Evolutionary conservation across 179 eudicot genomes (phyloP).

Genomic region (Silene vulgaris): DNA sequence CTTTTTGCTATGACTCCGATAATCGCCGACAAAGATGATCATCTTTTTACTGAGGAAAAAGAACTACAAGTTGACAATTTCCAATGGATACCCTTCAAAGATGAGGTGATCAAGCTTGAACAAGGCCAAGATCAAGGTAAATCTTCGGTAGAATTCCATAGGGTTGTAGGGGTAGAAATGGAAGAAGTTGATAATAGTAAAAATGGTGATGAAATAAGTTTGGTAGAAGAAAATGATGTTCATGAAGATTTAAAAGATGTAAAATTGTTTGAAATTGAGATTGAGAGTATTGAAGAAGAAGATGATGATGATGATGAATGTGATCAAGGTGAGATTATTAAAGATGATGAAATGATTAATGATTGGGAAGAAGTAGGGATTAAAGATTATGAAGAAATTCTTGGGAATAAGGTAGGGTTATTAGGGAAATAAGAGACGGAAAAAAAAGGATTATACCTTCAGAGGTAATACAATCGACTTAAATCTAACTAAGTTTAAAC

Average conservation of each 20-base stretch:
- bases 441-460: too few species aligned
- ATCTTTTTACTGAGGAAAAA: conserved; percentile 11
- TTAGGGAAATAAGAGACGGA: conserved; percentile 6
- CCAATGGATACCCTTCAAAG: conserved; percentile 23
- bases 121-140: conserved; percentile 20
- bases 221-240: conserved; percentile 1
- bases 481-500: too few species aligned
- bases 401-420: conserved; percentile 23
- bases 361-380: conserved; percentile 35
- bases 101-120: conserved; percentile 24
- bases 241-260: neutral
- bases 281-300: conserved; percentile 20
- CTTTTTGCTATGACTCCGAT: conserved; percentile 27
- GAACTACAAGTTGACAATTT: conserved; percentile 16
- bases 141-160: conserved; percentile 19
- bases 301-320: conserved; percentile 4
- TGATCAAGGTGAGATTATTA: conserved; percentile 5
- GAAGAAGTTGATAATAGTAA: conserved; percentile 7
- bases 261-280: conserved; percentile 28
- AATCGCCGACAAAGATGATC: conserved; percentile 14
- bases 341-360: conserved; percentile 20
- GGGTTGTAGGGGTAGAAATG: conserved; percentile 4
- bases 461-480: too few species aligned
- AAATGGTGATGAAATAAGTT: neutral
- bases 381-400: conserved; percentile 30